Percentiles rank a stretch among this genome's conserved stretches.
Evolutionary conservation across 495 filamentous ascomycete species (phyloP).

Genomic region (Paragyromitra xinjiangensis): DNA sequence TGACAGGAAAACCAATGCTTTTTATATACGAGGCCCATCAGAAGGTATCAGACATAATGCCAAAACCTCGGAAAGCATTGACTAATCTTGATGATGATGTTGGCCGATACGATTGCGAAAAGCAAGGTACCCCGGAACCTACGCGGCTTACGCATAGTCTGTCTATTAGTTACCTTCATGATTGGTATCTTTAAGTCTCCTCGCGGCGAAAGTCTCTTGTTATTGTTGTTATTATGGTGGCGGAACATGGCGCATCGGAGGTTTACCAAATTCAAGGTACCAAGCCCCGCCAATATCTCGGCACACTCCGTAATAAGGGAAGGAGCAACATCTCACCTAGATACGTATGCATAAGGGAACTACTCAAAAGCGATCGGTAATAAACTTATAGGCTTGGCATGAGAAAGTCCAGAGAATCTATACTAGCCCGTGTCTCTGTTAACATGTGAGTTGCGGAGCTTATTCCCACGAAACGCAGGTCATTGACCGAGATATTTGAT

Average conservation of each 20-base stretch:
- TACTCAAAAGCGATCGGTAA: neutral
- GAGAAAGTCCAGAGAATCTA: neutral
- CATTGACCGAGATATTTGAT: slow-evolving; percentile 13
- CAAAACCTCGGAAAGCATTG: neutral
- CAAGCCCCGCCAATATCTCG: slow-evolving; percentile 25
- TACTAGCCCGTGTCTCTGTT: neutral
- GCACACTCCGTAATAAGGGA: slow-evolving; percentile 19
- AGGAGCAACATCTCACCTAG: slow-evolving; percentile 10
- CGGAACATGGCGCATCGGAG: slow-evolving; percentile 20
- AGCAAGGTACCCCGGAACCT: neutral
- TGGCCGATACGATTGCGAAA: slow-evolving; percentile 20
- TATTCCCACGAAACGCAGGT: neutral
- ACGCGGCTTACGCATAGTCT: neutral
- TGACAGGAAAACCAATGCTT: neutral
- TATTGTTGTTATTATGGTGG: slow-evolving; percentile 7
- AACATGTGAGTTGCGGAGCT: neutral
- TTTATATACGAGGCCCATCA: slow-evolving; percentile 21
- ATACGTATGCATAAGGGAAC: neutral
- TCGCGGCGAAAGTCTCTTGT: neutral
- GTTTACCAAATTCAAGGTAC: slow-evolving; percentile 39
- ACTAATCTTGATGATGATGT: slow-evolving; percentile 25
- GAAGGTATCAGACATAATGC: neutral
- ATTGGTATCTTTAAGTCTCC: slow-evolving; percentile 8
- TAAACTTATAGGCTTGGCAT: slow-evolving; percentile 10
- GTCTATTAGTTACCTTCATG: neutral